Evolutionary conservation across 768 basidiomycete genomes (phyloP), one percentile per base, ranked within the genome.

Genomic region (Porphyrellus cyaneotinctus): DNA sequence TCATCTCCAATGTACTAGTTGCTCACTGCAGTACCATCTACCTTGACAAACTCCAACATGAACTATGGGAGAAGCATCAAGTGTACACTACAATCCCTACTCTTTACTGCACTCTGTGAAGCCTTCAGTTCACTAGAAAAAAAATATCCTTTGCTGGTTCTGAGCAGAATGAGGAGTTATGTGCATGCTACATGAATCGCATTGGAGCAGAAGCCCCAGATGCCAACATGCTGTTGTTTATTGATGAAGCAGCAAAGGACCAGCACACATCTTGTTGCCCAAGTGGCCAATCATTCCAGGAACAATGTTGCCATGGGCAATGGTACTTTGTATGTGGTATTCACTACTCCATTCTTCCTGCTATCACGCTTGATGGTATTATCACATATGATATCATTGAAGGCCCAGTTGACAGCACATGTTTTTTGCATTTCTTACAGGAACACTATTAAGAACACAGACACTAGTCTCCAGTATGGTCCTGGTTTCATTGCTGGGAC

Each of bases 151-250:
- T 30, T 2, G 13, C 35, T 8, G 58, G 64, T 14, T 5, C 32
- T 10, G 58, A 66, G 33, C 11, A n/a, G 15, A 60, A 52, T 47
- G 49, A 59, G 7, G 22, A 43, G 12, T 18, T 37, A 14, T 11
- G 38, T 2, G 49, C 56, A 13, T 2, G 12, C 2, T 60, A 54
- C 18, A 60, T 55, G 53, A 60, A 60, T 13, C 13, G 4, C 1
- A 55, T 60, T 31, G 53, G 17, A 7, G 39, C 35, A 0, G 36
- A 56, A 41, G 60, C 15, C 60, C 57, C 43, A 1, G 42, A 60
- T 35, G 35, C 64, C 8, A 43, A 64, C 13, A 63, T 61, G 57
- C 50, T 65, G 2, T 9, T 66, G 14, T 67, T 66, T 46, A n/a
- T 48, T n/a, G 61, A 67, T 33, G 52, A 65, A 33, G 52, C 53